These are phyloP conservation scores for Elsinoe ampelina DNA, from an alignment of 2,329 filamentous ascomycete genomes.

Conservation along the genomic window DNA sequence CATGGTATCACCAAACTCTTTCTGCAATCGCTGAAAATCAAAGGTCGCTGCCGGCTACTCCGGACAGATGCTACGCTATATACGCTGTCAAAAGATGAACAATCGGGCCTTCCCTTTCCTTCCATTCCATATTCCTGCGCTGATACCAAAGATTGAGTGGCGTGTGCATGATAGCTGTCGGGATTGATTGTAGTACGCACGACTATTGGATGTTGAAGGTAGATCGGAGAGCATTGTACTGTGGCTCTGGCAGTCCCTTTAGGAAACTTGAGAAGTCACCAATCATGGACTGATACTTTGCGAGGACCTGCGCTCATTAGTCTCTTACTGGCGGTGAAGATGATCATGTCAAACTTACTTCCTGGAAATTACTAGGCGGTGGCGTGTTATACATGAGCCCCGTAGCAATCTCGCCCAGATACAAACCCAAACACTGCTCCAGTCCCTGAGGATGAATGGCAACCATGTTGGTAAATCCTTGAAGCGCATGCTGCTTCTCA, in stretches of 20 bases:
- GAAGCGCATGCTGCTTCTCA: constrained; percentile 88
- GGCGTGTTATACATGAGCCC: constrained; percentile 54
- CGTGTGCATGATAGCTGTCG: not conserved
- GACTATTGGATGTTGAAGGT: constrained; percentile 22
- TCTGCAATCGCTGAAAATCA: constrained; percentile 10
- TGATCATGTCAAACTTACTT: constrained; percentile 45
- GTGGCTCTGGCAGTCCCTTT: constrained; percentile 34
- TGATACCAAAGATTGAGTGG: not conserved
- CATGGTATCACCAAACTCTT: not conserved
- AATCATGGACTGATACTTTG: constrained; percentile 47
- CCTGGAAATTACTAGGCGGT: constrained; percentile 62
- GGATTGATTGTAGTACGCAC: not conserved
- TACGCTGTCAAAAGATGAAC: constrained; percentile 16
- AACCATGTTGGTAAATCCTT: constrained; percentile 79
- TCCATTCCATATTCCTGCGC: not conserved
- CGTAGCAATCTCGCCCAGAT: constrained; percentile 74
- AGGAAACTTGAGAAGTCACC: constrained; percentile 45
- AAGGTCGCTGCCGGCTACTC: constrained; percentile 27
- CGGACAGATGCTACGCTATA: constrained; percentile 30
- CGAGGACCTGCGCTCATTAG: constrained; percentile 34
- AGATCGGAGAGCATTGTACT: constrained; percentile 36
- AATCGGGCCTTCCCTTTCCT: constrained; percentile 1
- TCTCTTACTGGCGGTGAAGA: constrained; percentile 17
- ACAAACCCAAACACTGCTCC: constrained; percentile 72
- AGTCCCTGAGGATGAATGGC: constrained; percentile 83